phyloP scores from a whole-genome alignment of 139 green algal genomes.

The Ostreobium quekettii region DNA sequence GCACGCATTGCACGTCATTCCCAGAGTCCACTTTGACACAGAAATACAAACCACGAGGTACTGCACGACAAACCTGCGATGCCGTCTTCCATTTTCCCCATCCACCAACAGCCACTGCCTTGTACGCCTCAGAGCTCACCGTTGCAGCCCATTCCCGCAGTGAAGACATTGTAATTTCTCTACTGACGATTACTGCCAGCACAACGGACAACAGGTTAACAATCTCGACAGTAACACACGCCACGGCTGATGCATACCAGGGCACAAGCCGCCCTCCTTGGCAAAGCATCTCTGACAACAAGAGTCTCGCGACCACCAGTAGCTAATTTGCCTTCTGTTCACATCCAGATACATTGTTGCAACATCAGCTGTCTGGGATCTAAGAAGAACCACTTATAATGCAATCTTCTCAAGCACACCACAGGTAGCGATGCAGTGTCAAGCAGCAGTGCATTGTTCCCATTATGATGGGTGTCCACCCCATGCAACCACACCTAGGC shows the following conservation, averaged over 20 bases:
- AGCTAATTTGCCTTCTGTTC: too few species aligned
- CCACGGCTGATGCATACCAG: neutral
- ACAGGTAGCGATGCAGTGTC: too few species aligned
- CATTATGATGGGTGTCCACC: too few species aligned
- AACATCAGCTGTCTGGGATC: too few species aligned
- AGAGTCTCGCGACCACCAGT: too few species aligned
- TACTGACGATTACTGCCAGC: constrained; percentile 65
- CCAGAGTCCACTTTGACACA: neutral
- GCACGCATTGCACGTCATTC: neutral
- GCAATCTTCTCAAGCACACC: too few species aligned
- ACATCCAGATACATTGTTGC: too few species aligned
- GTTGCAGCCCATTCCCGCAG: constrained; percentile 88
- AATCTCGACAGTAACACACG: neutral
- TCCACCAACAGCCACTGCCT: constrained; percentile 70
- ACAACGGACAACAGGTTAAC: neutral
- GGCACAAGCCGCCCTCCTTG: neutral
- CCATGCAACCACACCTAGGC: too few species aligned
- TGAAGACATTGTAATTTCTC: constrained; percentile 88
- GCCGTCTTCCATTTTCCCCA: constrained; percentile 88
- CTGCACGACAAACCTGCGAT: constrained; percentile 33
- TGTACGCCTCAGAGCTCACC: constrained; percentile 51
- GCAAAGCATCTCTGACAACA: neutral
- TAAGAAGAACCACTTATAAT: too few species aligned
- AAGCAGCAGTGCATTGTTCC: too few species aligned
- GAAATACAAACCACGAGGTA: neutral